phyloP scores from a whole-genome alignment of 768 basidiomycete genomes.

The Pluteus cervinus region DNA sequence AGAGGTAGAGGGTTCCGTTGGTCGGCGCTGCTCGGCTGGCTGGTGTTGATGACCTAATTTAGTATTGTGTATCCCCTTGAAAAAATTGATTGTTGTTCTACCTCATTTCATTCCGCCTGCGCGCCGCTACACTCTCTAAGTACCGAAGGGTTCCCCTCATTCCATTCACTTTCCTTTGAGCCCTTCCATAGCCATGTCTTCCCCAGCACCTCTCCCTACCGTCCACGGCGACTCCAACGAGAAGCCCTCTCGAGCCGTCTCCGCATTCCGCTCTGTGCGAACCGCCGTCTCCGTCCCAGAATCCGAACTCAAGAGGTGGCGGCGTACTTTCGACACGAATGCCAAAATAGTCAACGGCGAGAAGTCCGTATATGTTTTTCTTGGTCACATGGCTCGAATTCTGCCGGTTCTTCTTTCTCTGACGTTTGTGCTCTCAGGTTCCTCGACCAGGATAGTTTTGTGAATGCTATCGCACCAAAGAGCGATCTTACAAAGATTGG shows the following conservation, averaged over 20 bases:
- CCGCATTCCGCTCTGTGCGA: constrained; percentile 61
- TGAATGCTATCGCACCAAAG: constrained; percentile 90
- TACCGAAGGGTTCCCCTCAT: constrained; percentile 3
- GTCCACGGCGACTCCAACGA: constrained; percentile 50
- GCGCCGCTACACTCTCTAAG: neutral
- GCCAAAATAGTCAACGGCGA: constrained; percentile 74
- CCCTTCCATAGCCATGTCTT: constrained; percentile 25
- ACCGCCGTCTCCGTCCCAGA: constrained; percentile 69
- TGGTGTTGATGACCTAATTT: neutral
- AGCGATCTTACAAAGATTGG: constrained; percentile 83
- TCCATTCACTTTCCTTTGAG: constrained; percentile 6
- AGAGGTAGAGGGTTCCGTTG: constrained; percentile 2
- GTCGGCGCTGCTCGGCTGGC: constrained; percentile 1
- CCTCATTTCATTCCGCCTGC: neutral
- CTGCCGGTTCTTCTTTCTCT: constrained; percentile 9
- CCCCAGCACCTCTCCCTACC: constrained; percentile 39
- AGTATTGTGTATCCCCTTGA: neutral
- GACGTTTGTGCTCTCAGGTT: constrained; percentile 45
- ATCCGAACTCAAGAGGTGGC: constrained; percentile 84
- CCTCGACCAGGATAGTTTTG: constrained; percentile 82
- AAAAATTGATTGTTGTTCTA: constrained; percentile 1
- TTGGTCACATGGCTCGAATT: constrained; percentile 13
- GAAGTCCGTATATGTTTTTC: constrained; percentile 54
- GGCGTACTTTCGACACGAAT: constrained; percentile 78
- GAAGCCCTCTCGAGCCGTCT: constrained; percentile 38